phyloP scores from a whole-genome alignment of 257 asterid species.

The Lithospermum erythrorhizon region DNA sequence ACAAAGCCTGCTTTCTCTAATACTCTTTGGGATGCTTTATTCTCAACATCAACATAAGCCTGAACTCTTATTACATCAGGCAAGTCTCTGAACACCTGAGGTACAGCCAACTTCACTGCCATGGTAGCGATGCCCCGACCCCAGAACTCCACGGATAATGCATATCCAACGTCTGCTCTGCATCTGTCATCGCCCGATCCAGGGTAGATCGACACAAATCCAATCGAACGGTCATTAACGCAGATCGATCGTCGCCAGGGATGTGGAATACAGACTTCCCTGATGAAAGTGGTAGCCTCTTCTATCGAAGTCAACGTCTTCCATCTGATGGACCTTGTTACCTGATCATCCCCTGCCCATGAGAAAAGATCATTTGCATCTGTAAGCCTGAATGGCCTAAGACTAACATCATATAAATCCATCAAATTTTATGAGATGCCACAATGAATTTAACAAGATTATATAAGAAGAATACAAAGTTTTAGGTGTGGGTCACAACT shows the following conservation, averaged over 20 bases:
- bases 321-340: constrained; percentile 21
- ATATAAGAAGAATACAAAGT: too few species aligned
- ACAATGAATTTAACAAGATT: too few species aligned
- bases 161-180: constrained; percentile 37
- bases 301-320: constrained; percentile 28
- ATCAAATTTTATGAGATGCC: neutral
- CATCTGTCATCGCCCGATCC: constrained; percentile 30
- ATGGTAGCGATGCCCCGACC: constrained; percentile 31
- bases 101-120: constrained; percentile 30
- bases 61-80: constrained; percentile 33
- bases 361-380: constrained; percentile 32
- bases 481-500: too few species aligned
- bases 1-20: constrained; percentile 35
- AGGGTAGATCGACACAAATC: constrained; percentile 23
- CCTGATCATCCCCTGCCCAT: constrained; percentile 52
- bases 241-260: constrained; percentile 51
- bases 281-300: constrained; percentile 34
- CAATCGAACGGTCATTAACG: constrained; percentile 28
- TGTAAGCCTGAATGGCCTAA: constrained; percentile 25
- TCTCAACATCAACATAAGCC: constrained; percentile 20
- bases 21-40: constrained; percentile 39
- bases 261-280: constrained; percentile 24
- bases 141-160: constrained; percentile 28
- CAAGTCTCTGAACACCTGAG: constrained; percentile 21
- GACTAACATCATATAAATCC: constrained; percentile 28